Evolutionary conservation across 148 eudicot genomes (phyloP), one percentile per base, ranked within the genome.

Genomic region (Nyssa sinensis): DNA sequence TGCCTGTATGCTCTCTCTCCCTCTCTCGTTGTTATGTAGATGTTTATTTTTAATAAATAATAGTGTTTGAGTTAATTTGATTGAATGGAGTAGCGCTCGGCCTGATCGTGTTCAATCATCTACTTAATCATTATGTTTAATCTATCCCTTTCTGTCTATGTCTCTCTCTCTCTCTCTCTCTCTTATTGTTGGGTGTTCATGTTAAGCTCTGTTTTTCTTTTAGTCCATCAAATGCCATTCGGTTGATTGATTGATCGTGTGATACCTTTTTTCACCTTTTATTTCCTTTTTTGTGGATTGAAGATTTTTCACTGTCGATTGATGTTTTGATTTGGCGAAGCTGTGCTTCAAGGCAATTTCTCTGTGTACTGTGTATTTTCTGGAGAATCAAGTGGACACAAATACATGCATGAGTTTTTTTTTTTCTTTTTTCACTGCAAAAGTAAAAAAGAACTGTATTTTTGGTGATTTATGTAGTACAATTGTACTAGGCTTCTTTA

Each of bases 1-100:
- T 81, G 98, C 98, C 35, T 90, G 97, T 94, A 84, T 70, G 79
- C 53, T 32, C 35, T 30, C 62, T 55, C 35, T n/a, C n/a, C n/a
- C n/a, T n/a, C n/a, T 68, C 23, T 28, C 21, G 13, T 53, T 60
- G 28, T 72, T 29, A 2, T 33, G 59, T 71, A n/a, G n/a, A n/a
- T n/a, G n/a, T n/a, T n/a, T n/a, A n/a, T n/a, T n/a, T n/a, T n/a
- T n/a, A n/a, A n/a, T n/a, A n/a, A n/a, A n/a, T n/a, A n/a, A n/a
- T n/a, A n/a, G n/a, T n/a, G n/a, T n/a, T n/a, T n/a, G n/a, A n/a
- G n/a, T n/a, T n/a, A n/a, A n/a, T n/a, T n/a, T n/a, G n/a, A n/a
- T n/a, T n/a, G n/a, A n/a, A n/a, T n/a, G n/a, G n/a, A n/a, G n/a
- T n/a, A n/a, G n/a, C n/a, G n/a, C n/a, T n/a, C n/a, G n/a, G n/a